phyloP scores from a whole-genome alignment of 176 grass and related monocot genomes.

The Bonia amplexicaulis region DNA sequence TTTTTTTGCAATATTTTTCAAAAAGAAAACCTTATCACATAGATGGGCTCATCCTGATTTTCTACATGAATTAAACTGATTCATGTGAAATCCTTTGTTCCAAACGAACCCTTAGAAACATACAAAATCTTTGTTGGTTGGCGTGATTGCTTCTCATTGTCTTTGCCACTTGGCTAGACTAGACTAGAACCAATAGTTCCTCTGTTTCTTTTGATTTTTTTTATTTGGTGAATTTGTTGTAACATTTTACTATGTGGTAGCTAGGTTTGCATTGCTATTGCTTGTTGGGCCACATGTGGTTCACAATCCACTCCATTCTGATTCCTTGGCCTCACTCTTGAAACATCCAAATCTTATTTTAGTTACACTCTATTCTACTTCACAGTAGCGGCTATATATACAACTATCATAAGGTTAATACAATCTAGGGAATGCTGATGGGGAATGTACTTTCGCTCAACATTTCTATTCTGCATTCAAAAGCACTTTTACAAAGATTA shows the following conservation, averaged over 20 bases:
- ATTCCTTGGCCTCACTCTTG: neutral
- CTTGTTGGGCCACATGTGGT: neutral
- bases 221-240: neutral
- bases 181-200: no score
- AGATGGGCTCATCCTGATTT: neutral
- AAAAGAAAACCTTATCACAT: neutral
- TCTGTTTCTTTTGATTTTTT: neutral
- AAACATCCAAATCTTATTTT: neutral
- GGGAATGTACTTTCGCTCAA: neutral
- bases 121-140: no score
- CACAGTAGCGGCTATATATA: neutral
- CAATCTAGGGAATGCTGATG: neutral
- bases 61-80: neutral
- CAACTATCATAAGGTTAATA: neutral
- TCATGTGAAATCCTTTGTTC: neutral
- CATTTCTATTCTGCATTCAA: neutral
- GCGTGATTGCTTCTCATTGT: accelerated
- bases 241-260: neutral
- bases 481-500: neutral
- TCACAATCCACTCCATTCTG: neutral
- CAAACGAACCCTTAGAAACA: neutral
- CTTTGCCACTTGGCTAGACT: neutral
- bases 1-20: neutral
- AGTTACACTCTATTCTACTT: neutral
- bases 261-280: neutral